Base-by-base conservation (phyloP, 2,329 filamentous ascomycete species). In the Passalora sequoiae region DNA sequence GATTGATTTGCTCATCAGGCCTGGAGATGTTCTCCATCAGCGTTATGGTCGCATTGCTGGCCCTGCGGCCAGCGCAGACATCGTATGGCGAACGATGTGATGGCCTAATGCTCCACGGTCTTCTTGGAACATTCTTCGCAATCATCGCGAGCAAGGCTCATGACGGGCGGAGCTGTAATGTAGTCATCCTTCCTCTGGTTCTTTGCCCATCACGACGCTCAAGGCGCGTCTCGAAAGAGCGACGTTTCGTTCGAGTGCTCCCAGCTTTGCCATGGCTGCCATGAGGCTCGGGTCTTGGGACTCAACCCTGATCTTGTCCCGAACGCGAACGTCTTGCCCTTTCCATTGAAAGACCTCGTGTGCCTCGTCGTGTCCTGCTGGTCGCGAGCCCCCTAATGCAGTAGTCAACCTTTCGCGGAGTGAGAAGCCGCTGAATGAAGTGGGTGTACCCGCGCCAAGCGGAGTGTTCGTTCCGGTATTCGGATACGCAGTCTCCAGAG, bases 271-370 rank as follows among this genome's bases (percentile, higher is more conserved):
- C 63, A 86, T 83, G 24, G 92, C 73, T 25, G 86, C 84, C 63
- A 96, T 81, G 52, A 96, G 63, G 56, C 81, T 89, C 1, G 91
- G 91, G 64, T 97, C 89, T 43, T 89, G 86, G 58, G 81, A 91
- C 65, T 95, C 89, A 2, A 96, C 83, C 29, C 85, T 76, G 4
- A 95, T 78, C 69, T 96, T 96, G 64, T 96, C 91, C 54, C 83
- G 81, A 33, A 97, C 91, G 51, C 80, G 83, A 2, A 96, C 89
- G 49, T 92, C 81, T 43, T 80, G 75, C 4, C 78, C 77, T 10
- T 69, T 71, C 66, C 77, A 96, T 3, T 70, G 72, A 64, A 94
- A 96, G 0, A 85, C 70, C 27, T 81, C 76, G 47, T 91, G 84
- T 51, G 83, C 81, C 66, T 97, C 91, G 39, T 73, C 71, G 51